Percentiles rank a stretch among this genome's conserved stretches.
phyloP scores from a whole-genome alignment of 108 stramenopile species.

The Fistulifera pelliculosa region DNA sequence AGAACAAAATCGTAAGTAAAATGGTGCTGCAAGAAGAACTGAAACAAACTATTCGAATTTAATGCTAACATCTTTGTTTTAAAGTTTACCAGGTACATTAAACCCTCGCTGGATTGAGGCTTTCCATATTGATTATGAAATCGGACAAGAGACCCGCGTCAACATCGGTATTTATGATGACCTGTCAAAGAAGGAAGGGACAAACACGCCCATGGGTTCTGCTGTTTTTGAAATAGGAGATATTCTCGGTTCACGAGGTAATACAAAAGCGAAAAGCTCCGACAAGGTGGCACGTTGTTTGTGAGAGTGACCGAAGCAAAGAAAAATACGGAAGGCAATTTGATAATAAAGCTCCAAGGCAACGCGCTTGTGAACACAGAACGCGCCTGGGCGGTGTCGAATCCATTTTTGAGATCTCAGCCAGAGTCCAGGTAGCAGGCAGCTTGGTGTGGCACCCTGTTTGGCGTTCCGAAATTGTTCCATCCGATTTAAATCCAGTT shows the following conservation, averaged over 20 bases:
- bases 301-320: constrained; percentile 30
- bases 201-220: constrained; percentile 42
- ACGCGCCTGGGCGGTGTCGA: constrained; percentile 58
- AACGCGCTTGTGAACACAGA: constrained; percentile 70
- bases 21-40: background rate
- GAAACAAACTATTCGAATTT: background rate
- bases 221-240: constrained; percentile 67
- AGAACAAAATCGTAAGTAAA: constrained; percentile 52
- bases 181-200: constrained; percentile 26
- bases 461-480: constrained; percentile 36
- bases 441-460: constrained; percentile 50
- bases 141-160: constrained; percentile 48
- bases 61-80: background rate
- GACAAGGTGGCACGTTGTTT: constrained; percentile 36
- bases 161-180: constrained; percentile 41
- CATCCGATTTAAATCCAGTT: constrained; percentile 55
- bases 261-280: constrained; percentile 61
- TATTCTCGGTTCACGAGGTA: constrained; percentile 59
- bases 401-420: constrained; percentile 67
- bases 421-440: constrained; percentile 33
- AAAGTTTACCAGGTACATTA: constrained; percentile 53
- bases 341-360: constrained; percentile 28
- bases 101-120: constrained; percentile 51
- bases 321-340: constrained; percentile 2
- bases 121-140: constrained; percentile 46